Percentiles rank a stretch among this genome's conserved stretches.
Conservation (phyloP, 352 stramenopile species). For the Globisporangium rhizosaccharum region DNA sequence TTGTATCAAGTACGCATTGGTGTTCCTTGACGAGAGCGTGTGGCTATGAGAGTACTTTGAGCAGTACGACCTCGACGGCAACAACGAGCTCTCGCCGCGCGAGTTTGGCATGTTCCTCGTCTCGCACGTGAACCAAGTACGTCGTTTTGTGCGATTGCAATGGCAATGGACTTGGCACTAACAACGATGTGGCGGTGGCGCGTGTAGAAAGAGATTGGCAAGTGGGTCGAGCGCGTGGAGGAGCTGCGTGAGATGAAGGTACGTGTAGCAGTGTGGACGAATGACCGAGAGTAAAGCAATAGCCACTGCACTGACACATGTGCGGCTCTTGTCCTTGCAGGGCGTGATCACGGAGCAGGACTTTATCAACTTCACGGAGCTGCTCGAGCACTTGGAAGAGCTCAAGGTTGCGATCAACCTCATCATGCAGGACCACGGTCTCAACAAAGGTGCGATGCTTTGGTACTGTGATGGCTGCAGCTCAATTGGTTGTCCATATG, state of each 20-base stretch:
- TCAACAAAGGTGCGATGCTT: constrained; percentile 58
- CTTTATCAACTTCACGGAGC: constrained; percentile 80
- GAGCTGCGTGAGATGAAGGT: constrained; percentile 52
- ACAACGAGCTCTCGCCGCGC: constrained; percentile 69
- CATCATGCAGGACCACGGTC: constrained; percentile 72
- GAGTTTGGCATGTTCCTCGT: constrained; percentile 88
- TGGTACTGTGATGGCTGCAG: background rate
- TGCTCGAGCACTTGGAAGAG: constrained; percentile 80
- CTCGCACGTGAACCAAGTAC: constrained; percentile 77
- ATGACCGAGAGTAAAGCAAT: background rate
- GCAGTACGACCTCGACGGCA: constrained; percentile 83
- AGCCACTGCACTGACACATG: background rate
- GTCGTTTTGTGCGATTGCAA: background rate
- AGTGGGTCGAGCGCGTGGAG: constrained; percentile 82
- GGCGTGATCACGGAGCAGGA: constrained; percentile 70
- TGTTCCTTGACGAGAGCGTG: constrained; percentile 33
- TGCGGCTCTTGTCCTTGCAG: constrained; percentile 14
- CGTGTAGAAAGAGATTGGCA: constrained; percentile 56
- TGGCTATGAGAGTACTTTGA: constrained; percentile 59
- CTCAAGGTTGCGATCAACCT: constrained; percentile 83
- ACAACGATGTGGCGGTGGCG: background rate
- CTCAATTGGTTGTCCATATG: background rate
- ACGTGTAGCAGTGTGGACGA: background rate
- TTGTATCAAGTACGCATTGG: background rate
- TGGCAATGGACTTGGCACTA: background rate